Evolutionary conservation across 208 protist species (phyloP).

Genomic region (Leishmania amazonensis): DNA sequence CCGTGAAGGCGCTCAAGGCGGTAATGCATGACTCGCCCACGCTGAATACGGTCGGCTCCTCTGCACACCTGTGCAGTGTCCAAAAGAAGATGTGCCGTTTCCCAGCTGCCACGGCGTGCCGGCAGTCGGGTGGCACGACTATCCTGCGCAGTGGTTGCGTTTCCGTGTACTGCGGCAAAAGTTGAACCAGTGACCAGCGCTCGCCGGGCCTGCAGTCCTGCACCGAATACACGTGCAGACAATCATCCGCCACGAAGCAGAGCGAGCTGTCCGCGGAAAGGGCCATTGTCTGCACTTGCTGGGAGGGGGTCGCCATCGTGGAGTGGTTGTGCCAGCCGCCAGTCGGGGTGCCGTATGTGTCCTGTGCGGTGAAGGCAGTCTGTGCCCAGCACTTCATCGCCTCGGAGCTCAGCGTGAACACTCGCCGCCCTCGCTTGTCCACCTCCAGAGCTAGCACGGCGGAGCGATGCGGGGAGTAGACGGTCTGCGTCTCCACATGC

Average conservation of each 20-base stretch:
- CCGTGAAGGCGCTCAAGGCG: conserved; percentile 54
- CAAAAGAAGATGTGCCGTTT: conserved; percentile 61
- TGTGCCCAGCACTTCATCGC: conserved; percentile 83
- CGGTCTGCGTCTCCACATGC: conserved; percentile 75
- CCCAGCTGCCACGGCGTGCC: conserved; percentile 49
- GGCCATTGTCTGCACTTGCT: conserved; percentile 43
- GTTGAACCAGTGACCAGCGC: conserved; percentile 52
- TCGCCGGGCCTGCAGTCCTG: conserved; percentile 54
- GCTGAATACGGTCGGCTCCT: conserved; percentile 24
- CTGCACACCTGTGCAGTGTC: conserved; percentile 31
- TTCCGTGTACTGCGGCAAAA: conserved; percentile 58
- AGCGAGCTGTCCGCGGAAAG: conserved; percentile 71
- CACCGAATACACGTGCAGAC: conserved; percentile 67
- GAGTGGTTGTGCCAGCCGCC: conserved; percentile 80
- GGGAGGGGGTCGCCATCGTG: conserved; percentile 63
- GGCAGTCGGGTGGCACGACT: conserved; percentile 34
- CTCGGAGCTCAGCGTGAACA: conserved; percentile 77
- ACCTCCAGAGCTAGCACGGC: conserved; percentile 57
- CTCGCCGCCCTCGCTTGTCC: conserved; percentile 57
- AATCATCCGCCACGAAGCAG: conserved; percentile 85
- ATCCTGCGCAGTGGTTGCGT: conserved; percentile 48
- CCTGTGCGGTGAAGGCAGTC: conserved; percentile 45
- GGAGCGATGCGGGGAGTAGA: conserved; percentile 77
- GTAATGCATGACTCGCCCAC: conserved; percentile 34
- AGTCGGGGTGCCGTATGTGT: conserved; percentile 46